A percentile compares a stretch with the other conserved stretches of the same genome.
Evolutionary conservation across 1,139 yeast genomes (phyloP).

Genomic region (Pichia sp.): DNA sequence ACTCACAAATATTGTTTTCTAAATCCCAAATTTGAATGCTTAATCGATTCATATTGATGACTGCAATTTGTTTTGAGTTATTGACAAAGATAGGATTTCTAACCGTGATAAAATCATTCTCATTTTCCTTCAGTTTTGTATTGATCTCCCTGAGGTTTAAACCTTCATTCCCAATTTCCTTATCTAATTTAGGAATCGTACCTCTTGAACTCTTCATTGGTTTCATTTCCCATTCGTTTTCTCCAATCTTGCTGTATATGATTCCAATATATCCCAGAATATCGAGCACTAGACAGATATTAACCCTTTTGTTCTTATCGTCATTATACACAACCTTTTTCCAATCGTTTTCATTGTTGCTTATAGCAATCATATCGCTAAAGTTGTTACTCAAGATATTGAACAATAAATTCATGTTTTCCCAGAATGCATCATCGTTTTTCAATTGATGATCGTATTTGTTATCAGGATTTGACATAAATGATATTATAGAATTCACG

Average conservation of each 20-base stretch:
- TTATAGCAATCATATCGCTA: slow-evolving; percentile 8
- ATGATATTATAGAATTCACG: slow-evolving; percentile 15
- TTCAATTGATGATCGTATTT: neutral
- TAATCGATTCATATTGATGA: slow-evolving; percentile 22
- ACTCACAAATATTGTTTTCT: neutral
- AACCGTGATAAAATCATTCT: neutral
- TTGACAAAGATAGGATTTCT: slow-evolving; percentile 21
- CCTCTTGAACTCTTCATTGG: slow-evolving; percentile 16
- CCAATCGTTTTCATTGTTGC: slow-evolving; percentile 14
- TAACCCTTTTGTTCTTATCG: slow-evolving; percentile 1
- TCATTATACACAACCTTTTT: slow-evolving; percentile 3
- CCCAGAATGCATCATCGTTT: slow-evolving; percentile 14
- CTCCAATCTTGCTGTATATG: slow-evolving; percentile 6
- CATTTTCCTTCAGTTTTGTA: neutral
- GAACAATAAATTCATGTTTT: slow-evolving; percentile 21
- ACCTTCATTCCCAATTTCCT: slow-evolving; percentile 2
- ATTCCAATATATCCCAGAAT: slow-evolving; percentile 25
- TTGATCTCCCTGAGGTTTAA: neutral
- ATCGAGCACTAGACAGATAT: slow-evolving; percentile 21
- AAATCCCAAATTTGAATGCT: slow-evolving; percentile 26
- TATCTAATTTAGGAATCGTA: neutral
- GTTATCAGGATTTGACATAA: neutral
- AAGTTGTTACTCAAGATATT: slow-evolving; percentile 23
- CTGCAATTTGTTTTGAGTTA: slow-evolving; percentile 18
- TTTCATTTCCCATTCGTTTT: slow-evolving; percentile 15